phyloP scores from a whole-genome alignment of 805 yeast species.

The Teunomyces lycoperdinae region DNA sequence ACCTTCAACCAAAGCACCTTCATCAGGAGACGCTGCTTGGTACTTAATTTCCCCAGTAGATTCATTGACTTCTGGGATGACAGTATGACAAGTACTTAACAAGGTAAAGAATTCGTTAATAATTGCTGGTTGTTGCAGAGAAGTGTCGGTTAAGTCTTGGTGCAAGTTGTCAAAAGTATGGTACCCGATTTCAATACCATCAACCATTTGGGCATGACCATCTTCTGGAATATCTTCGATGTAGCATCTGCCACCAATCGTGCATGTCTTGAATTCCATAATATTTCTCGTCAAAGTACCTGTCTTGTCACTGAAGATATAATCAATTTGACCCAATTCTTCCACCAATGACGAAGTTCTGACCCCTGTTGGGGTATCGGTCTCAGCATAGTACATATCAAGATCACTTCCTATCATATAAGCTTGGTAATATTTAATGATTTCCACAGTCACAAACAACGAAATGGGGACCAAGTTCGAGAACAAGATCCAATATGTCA shows the following conservation, averaged over 20 bases:
- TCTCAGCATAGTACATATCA: slow-evolving; percentile 83
- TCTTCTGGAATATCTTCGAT: slow-evolving; percentile 91
- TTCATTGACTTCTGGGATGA: slow-evolving; percentile 80
- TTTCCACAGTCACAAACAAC: slow-evolving; percentile 91
- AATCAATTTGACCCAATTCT: slow-evolving; percentile 95
- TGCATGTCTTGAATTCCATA: slow-evolving; percentile 93
- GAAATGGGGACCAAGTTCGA: slow-evolving; percentile 98
- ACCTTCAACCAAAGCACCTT: slow-evolving; percentile 97
- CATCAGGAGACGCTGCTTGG: slow-evolving; percentile 99
- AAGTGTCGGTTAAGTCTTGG: slow-evolving; percentile 41
- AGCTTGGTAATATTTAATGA: slow-evolving; percentile 94
- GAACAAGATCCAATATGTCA: slow-evolving; percentile 94
- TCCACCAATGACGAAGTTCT: slow-evolving; percentile 95
- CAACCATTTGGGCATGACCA: slow-evolving; percentile 61
- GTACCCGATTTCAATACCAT: slow-evolving; percentile 80
- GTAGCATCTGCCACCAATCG: slow-evolving; percentile 90
- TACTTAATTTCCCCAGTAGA: slow-evolving; percentile 68
- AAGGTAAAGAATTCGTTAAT: slow-evolving; percentile 78
- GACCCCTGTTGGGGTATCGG: slow-evolving; percentile 93
- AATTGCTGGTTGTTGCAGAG: slow-evolving; percentile 43
- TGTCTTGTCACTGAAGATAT: slow-evolving; percentile 94
- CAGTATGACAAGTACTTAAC: slow-evolving; percentile 94
- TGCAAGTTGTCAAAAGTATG: slow-evolving; percentile 66
- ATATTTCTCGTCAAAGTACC: slow-evolving; percentile 95
- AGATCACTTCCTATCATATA: slow-evolving; percentile 89